Conservation (phyloP, 2,329 filamentous ascomycete genomes). For the Hortaea werneckii region DNA sequence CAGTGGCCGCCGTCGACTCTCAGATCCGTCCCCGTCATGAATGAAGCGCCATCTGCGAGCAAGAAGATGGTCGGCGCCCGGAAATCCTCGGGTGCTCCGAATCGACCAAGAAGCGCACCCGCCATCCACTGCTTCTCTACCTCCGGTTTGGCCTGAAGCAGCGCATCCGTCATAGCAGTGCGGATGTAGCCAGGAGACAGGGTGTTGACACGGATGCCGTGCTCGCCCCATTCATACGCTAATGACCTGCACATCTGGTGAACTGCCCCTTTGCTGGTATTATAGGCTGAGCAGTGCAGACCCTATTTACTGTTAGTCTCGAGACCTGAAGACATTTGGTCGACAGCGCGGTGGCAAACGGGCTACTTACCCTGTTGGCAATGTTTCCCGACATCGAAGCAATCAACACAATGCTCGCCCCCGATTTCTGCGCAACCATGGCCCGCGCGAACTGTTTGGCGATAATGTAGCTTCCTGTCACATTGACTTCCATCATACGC, state of each 20-base stretch:
- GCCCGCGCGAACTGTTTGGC: slow-evolving; percentile 25
- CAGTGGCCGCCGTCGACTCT: slow-evolving; percentile 61
- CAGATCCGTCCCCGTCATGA: slow-evolving; percentile 61
- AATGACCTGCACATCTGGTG: slow-evolving; percentile 43
- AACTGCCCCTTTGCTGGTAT: slow-evolving; percentile 45
- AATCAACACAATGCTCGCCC: slow-evolving; percentile 29
- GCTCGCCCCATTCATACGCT: slow-evolving; percentile 42
- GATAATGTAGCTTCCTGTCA: slow-evolving; percentile 27
- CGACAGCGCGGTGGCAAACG: not conserved
- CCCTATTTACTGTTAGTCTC: slow-evolving; percentile 21
- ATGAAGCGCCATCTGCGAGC: slow-evolving; percentile 56
- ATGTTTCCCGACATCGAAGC: slow-evolving; percentile 30
- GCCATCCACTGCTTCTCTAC: slow-evolving; percentile 45
- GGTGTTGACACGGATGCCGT: slow-evolving; percentile 25
- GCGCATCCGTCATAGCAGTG: slow-evolving; percentile 27
- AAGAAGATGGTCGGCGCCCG: slow-evolving; percentile 58
- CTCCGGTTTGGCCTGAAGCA: slow-evolving; percentile 35
- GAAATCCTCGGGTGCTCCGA: slow-evolving; percentile 49
- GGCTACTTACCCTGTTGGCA: slow-evolving; percentile 24
- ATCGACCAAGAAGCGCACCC: slow-evolving; percentile 42
- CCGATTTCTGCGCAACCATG: slow-evolving; percentile 21
- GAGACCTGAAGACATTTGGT: too few relatives aligned
- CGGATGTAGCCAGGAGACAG: slow-evolving; percentile 27
- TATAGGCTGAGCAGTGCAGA: slow-evolving; percentile 40
- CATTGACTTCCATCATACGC: slow-evolving; percentile 27